Evolutionary conservation across 2,329 filamentous ascomycete genomes (phyloP).

Genomic region (Lachnellula occidentalis): DNA sequence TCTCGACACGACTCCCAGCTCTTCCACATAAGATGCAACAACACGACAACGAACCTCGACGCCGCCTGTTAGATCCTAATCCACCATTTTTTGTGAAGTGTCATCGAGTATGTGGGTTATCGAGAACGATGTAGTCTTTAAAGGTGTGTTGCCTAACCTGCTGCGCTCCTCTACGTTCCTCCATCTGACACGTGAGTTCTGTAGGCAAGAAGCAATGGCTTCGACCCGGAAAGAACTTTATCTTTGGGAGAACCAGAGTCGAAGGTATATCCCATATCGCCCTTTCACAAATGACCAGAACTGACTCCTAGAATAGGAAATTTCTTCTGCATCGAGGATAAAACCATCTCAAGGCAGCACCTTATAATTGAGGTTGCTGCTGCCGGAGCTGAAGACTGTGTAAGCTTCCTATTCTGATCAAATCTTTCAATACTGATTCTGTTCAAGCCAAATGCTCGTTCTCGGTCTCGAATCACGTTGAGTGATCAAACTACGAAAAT

Average conservation of each 20-base stretch:
- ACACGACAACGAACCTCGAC: too few species aligned
- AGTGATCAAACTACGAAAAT: slow-evolving; percentile 79
- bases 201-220: slow-evolving; percentile 74
- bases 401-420: slow-evolving; percentile 36
- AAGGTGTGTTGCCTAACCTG: slow-evolving; percentile 32
- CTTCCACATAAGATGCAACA: too few species aligned
- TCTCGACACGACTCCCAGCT: too few species aligned
- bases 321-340: slow-evolving; percentile 68
- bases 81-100: too few species aligned
- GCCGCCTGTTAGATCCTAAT: too few species aligned
- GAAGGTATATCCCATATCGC: slow-evolving; percentile 45
- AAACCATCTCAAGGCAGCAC: slow-evolving; percentile 84
- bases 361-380: slow-evolving; percentile 67
- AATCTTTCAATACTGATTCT: slow-evolving; percentile 10
- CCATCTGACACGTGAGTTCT: slow-evolving; percentile 4
- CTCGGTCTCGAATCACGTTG: slow-evolving; percentile 64
- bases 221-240: slow-evolving; percentile 75
- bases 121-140: slow-evolving; percentile 50
- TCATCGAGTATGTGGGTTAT: slow-evolving; percentile 43
- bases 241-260: slow-evolving; percentile 73
- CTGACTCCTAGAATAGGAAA: slow-evolving; percentile 47
- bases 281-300: slow-evolving; percentile 4
- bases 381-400: slow-evolving; percentile 62
- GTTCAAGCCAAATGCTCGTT: slow-evolving; percentile 16
- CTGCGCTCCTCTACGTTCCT: not conserved